Evolutionary conservation across 305 asterid genomes (phyloP).

Genomic region (Fraxinus baroniana): DNA sequence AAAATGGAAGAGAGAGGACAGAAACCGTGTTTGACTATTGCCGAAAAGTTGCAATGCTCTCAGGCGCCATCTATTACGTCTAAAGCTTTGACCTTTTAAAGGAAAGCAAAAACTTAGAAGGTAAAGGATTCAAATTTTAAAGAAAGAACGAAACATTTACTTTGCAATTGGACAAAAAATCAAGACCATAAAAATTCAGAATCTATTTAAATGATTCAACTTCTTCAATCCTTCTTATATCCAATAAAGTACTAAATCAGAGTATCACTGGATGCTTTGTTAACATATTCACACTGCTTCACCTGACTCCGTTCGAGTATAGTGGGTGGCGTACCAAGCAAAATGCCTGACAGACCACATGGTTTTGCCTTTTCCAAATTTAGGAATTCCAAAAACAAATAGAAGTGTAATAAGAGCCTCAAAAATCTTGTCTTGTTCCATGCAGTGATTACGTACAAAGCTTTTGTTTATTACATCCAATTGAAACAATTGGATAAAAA

Average conservation of each 20-base stretch:
- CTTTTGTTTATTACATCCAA: background rate
- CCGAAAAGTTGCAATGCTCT: background rate
- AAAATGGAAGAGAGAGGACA: background rate
- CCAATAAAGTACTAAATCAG: background rate
- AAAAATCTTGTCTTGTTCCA: background rate
- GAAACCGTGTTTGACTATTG: background rate
- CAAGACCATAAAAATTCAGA: background rate
- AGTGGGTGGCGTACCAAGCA: background rate
- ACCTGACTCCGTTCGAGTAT: background rate
- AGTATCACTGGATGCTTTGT: background rate
- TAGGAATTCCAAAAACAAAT: background rate
- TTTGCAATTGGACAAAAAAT: background rate
- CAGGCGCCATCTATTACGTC: background rate
- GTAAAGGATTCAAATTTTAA: background rate
- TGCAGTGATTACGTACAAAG: background rate
- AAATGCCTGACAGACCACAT: background rate
- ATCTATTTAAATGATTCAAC: background rate
- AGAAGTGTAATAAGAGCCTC: background rate
- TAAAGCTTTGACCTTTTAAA: background rate
- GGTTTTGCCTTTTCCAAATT: background rate
- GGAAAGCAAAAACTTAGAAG: background rate
- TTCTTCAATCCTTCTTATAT: background rate
- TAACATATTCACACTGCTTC: conserved; percentile 2
- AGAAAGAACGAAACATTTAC: background rate
- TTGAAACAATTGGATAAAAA: background rate